Base-by-base conservation (phyloP, 805 yeast genomes). In the Teunomyces kruisii region DNA sequence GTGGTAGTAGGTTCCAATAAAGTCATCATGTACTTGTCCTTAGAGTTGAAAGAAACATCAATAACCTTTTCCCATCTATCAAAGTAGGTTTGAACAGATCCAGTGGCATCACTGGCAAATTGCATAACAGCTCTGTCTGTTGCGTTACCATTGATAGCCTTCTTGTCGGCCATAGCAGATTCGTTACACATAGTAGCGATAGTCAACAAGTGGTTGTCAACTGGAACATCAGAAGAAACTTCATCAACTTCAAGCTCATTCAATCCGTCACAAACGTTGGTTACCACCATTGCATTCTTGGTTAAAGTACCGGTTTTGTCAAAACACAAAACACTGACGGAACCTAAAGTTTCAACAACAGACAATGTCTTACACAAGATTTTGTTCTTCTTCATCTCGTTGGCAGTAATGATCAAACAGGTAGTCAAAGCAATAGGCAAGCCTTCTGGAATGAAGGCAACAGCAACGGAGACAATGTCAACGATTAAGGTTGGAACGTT, bases 301-400 rank as follows among this genome's bases (percentile, higher is more conserved):
- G 84, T 79, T 39, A 79, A 61, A 4, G 76, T 71, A 12, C 76
- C 76, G 6, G 76, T 71, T 46, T 71, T 71, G 47, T 70, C 76
- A 24, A 68, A 65, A 48, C 75, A 71, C 30, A 70, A 52, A 42
- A 58, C 80, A 54, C 76, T 75, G 16, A 79, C 77, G 12, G 79
- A 70, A 12, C 84, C 86, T 50, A 80, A 64, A 13, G 84, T 80
- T 56, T 80, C 85, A 22, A 78, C 78, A 19, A 74, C 70, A 12
- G 76, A 58, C 42, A 77, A 59, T 2, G 75, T 61, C 49, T 76
- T 72, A 42, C 78, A 75, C 40, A 77, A 61, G 28, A 79, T 69
- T 40, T 73, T 69, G 47, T 65, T 58, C 44, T 66, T 64, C 39
- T 62, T 67, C 80, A 79, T 76, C 38, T 62, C 64, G 32, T 58